Conservation (phyloP, 2,329 filamentous ascomycete species). For the Neocatenulostroma microsporum region DNA sequence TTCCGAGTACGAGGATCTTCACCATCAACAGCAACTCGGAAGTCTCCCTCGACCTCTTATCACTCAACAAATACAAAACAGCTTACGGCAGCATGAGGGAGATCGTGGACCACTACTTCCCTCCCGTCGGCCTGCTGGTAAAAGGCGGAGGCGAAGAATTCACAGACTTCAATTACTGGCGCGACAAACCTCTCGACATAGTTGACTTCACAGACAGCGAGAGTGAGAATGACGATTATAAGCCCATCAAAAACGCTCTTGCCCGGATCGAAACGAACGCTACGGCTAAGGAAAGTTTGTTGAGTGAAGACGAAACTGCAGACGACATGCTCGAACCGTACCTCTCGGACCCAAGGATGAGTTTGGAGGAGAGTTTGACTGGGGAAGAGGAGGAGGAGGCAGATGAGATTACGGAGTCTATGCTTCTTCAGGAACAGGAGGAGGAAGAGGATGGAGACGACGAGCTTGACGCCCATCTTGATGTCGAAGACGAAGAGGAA, state of each 20-base stretch:
- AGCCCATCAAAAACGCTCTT: constrained; percentile 13
- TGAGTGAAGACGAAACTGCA: constrained; percentile 28
- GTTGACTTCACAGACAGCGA: constrained; percentile 86
- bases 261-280: constrained; percentile 11
- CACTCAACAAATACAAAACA: constrained; percentile 88
- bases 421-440: constrained; percentile 6
- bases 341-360: constrained; percentile 11
- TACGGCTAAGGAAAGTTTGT: constrained; percentile 14
- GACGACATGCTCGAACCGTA: constrained; percentile 20
- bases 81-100: constrained; percentile 97
- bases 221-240: constrained; percentile 47
- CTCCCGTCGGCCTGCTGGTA: constrained; percentile 77
- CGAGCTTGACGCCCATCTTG: too few relatives aligned
- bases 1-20: constrained; percentile 89
- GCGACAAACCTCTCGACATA: constrained; percentile 72
- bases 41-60: constrained; percentile 82
- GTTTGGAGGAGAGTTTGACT: constrained; percentile 12
- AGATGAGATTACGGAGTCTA: constrained; percentile 5
- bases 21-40: constrained; percentile 98
- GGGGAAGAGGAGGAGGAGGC: constrained; percentile 7
- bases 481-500: constrained; percentile 6
- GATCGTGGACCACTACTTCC: constrained; percentile 97
- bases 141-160: constrained; percentile 88
- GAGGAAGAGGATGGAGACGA: constrained; percentile 10
- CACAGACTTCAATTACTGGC: constrained; percentile 97